These are phyloP conservation scores for Myriosclerotinia curreyana DNA, from an alignment of 2,329 filamentous ascomycete species.

Conservation along the genomic window DNA sequence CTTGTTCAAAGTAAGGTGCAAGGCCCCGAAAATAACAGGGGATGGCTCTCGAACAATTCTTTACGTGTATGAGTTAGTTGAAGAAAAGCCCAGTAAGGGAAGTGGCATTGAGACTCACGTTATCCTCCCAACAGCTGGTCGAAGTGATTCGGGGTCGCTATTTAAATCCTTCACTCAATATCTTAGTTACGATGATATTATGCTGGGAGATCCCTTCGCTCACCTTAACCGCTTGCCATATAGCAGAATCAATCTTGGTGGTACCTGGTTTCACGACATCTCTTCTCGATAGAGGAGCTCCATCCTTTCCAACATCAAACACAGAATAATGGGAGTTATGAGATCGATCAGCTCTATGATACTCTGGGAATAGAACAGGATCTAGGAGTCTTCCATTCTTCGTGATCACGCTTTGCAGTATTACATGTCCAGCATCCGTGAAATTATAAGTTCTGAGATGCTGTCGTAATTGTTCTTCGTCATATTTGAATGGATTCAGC, in stretches of 20 bases:
- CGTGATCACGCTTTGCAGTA: slow-evolving; percentile 40
- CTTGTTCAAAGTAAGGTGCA: slow-evolving; percentile 55
- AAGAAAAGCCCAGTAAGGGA: not conserved
- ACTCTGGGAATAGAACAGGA: slow-evolving; percentile 29
- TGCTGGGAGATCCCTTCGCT: not conserved
- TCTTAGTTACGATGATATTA: not conserved
- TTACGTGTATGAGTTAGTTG: not conserved
- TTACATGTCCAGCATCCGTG: slow-evolving; percentile 42
- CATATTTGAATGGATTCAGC: slow-evolving; percentile 42
- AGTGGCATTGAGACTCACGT: slow-evolving; percentile 22
- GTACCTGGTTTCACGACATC: slow-evolving; percentile 28
- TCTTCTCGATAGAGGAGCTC: slow-evolving; percentile 30
- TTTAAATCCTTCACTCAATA: slow-evolving; percentile 31
- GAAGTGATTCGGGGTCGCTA: slow-evolving; percentile 25
- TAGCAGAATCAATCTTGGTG: slow-evolving; percentile 32
- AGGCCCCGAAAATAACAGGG: slow-evolving; percentile 56
- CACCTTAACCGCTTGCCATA: slow-evolving; percentile 33
- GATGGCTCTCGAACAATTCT: slow-evolving; percentile 57
- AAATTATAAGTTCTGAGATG: slow-evolving; percentile 46
- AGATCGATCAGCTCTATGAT: slow-evolving; percentile 27
- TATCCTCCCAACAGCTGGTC: slow-evolving; percentile 31
- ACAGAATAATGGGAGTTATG: slow-evolving; percentile 36
- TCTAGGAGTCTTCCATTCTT: slow-evolving; percentile 27
- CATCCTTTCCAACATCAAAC: slow-evolving; percentile 34
- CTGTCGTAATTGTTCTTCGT: slow-evolving; percentile 45